Conservation (phyloP, 2,329 filamentous ascomycete genomes). For the Neodidymelliopsis sp. region DNA sequence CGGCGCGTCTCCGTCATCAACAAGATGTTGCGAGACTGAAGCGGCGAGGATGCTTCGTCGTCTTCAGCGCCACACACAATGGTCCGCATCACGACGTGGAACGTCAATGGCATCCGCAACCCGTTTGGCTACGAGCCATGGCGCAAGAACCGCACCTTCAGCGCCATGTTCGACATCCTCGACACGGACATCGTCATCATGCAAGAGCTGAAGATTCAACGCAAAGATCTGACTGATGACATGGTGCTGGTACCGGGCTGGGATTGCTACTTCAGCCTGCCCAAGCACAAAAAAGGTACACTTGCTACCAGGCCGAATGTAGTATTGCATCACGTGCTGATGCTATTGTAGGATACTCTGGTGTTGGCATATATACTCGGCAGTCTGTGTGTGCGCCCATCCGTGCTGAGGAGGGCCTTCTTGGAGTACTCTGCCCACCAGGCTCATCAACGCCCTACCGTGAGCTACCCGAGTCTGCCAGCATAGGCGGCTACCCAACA, state of each 20-base stretch:
- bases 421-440: constrained; percentile 78
- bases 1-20: constrained; percentile 21
- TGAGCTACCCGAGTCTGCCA: constrained; percentile 74
- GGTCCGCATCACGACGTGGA: constrained; percentile 76
- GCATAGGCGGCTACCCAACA: constrained; percentile 88
- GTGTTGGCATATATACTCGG: constrained; percentile 94
- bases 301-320: background rate
- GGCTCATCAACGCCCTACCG: constrained; percentile 75
- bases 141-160: constrained; percentile 56
- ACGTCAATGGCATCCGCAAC: constrained; percentile 63
- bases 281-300: constrained; percentile 88
- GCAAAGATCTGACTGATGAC: constrained; percentile 89
- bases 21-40: constrained; percentile 5
- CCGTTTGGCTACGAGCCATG: constrained; percentile 63
- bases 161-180: constrained; percentile 89
- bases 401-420: constrained; percentile 91
- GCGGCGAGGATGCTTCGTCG: constrained; percentile 17
- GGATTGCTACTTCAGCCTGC: constrained; percentile 96
- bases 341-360: constrained; percentile 77
- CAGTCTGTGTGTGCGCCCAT: constrained; percentile 85
- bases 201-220: constrained; percentile 96
- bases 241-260: constrained; percentile 95
- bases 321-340: constrained; percentile 21
- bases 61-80: constrained; percentile 53
- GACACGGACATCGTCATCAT: constrained; percentile 93